Evolutionary conservation across 106 monocot species (phyloP), one percentile per base, ranked within the genome.

Genomic region (Dendrobium nobile): DNA sequence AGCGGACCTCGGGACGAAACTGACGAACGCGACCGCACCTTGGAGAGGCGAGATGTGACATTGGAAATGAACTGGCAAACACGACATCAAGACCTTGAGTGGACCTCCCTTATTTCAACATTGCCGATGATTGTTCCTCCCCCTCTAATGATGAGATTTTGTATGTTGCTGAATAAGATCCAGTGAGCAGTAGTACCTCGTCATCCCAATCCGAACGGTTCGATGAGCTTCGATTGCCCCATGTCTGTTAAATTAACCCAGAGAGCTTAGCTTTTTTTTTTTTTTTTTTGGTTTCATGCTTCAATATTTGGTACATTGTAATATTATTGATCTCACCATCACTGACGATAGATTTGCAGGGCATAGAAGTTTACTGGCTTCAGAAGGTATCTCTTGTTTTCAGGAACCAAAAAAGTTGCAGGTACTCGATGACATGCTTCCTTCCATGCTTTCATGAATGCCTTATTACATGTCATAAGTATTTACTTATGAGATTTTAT

Each of bases 291-390:
- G 31, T 31, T 31, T 61, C 61, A 22, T 61, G 7, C 13, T 51
- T 51, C 61, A 22, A 22, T 22, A 67, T 70, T 31, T 31, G 13
- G 31, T 37, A 33, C 37, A 70, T 27, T 70, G 33, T 70, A 9
- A 70, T 31, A 70, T 4, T 70, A 37, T 70, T 74, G 73, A 19
- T 64, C 85, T 87, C 67, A 95, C 95, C 87, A 44, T 67, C 28
- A 88, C 85, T 58, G 80, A 96, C 76, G n/a, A 42, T 44, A 4
- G 93, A 93, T 37, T 84, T 86, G 82, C 96, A 96, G 47, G 96
- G 93, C 96, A 43, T 80, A 54, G 84, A 96, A 93, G 47, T 11
- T 77, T 16, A 96, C 33, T 48, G 89, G 95, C 74, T 85, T 91
- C 17, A 96, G 82, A 1, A 87, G 78, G 79, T 87, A 93, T 4